A percentile compares a stretch with the other conserved stretches of the same genome.
Evolutionary conservation across 2,329 filamentous ascomycete genomes (phyloP).

Genomic region (Monosporascus sp.): DNA sequence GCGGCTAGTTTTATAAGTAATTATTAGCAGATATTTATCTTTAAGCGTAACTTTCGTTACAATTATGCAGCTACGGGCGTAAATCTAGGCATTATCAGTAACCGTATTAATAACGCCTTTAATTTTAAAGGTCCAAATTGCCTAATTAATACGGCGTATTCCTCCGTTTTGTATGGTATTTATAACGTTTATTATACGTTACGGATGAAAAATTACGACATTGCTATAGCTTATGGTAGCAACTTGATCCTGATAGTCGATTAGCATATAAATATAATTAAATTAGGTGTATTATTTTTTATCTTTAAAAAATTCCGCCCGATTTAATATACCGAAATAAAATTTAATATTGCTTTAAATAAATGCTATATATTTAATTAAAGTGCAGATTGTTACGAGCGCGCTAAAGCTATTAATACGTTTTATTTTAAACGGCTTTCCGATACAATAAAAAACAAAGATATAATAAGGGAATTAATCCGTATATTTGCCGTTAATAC

Average conservation of each 20-base stretch:
- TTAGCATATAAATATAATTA: slow-evolving; percentile 23
- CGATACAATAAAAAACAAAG: slow-evolving; percentile 20
- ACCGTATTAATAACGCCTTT: slow-evolving; percentile 31
- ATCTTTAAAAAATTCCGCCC: no score
- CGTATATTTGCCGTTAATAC: slow-evolving; percentile 21
- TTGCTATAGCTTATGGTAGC: slow-evolving; percentile 30
- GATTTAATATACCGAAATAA: no score
- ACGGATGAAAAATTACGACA: slow-evolving; percentile 22
- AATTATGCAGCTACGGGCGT: slow-evolving; percentile 27
- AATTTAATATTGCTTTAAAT: no score
- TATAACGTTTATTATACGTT: slow-evolving; percentile 24
- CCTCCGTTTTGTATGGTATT: slow-evolving; percentile 29
- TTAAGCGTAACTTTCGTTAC: slow-evolving; percentile 20
- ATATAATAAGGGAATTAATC: slow-evolving; percentile 24
- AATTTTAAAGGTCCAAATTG: slow-evolving; percentile 29
- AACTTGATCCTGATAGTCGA: slow-evolving; percentile 30
- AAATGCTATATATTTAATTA: slow-evolving; percentile 25
- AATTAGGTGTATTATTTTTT: slow-evolving; percentile 28
- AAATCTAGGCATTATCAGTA: no score
- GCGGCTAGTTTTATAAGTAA: slow-evolving; percentile 17
- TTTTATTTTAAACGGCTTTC: slow-evolving; percentile 21
- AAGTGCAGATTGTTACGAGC: slow-evolving; percentile 23
- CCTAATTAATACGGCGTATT: slow-evolving; percentile 32
- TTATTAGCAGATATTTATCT: slow-evolving; percentile 20
- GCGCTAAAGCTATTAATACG: slow-evolving; percentile 14